Evolutionary conservation across 164 flowering plant species (phyloP).

Genomic region (Amborella trichopoda): DNA sequence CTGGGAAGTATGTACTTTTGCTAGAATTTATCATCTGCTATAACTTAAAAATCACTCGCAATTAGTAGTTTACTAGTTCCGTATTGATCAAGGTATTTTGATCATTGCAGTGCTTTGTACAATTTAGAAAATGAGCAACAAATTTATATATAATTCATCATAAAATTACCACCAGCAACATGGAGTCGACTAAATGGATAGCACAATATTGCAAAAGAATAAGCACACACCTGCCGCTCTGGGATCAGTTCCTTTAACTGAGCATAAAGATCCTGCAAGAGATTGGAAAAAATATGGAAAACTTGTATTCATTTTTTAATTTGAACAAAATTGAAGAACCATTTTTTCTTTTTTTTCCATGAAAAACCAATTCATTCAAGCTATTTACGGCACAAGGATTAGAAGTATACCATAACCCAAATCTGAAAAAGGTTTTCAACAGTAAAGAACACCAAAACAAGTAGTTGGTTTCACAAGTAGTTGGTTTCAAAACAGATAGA

Average conservation of each 20-base stretch:
- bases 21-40: no score
- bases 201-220: no score
- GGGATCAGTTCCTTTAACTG: slow-evolving; percentile 86
- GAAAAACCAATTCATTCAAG: background rate
- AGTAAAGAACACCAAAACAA: background rate
- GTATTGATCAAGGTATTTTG: no score
- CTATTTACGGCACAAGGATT: background rate
- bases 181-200: no score
- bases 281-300: background rate
- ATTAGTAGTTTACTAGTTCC: no score
- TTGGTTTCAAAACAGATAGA: background rate
- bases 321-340: no score
- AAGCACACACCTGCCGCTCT: slow-evolving; percentile 67
- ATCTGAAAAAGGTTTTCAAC: background rate
- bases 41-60: no score
- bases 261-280: slow-evolving; percentile 65
- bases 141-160: no score
- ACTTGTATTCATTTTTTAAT: background rate
- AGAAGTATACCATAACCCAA: background rate
- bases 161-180: no score
- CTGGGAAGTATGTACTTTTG: no score
- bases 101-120: no score
- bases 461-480: background rate
- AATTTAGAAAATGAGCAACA: no score
- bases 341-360: background rate